phyloP scores from a whole-genome alignment of 352 stramenopile genomes.

The Phytophthora crassamura region DNA sequence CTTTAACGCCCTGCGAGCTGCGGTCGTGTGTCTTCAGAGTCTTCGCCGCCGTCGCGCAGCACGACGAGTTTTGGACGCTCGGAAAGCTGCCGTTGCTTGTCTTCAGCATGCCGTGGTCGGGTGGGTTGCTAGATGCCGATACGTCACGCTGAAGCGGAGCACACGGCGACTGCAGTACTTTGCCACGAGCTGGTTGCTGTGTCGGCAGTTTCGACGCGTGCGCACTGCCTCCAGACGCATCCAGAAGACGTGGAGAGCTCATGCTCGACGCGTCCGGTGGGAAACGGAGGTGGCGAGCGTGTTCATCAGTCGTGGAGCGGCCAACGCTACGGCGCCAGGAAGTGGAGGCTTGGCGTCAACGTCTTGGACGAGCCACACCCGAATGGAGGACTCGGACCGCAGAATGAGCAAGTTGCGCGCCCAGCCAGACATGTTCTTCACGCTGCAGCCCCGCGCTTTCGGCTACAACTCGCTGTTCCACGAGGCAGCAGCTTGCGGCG shows the following conservation, averaged over 20 bases:
- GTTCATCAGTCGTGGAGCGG: conserved; percentile 39
- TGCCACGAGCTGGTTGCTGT: conserved; percentile 63
- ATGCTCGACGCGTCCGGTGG: conserved; percentile 52
- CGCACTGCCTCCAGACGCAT: conserved; percentile 39
- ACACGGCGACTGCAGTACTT: conserved; percentile 51
- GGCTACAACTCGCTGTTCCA: conserved; percentile 81
- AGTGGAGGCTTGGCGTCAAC: conserved; percentile 13
- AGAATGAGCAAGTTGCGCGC: conserved; percentile 61
- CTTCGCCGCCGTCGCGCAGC: conserved; percentile 47
- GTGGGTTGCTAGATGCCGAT: conserved; percentile 55
- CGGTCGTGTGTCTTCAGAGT: conserved; percentile 56
- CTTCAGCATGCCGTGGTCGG: conserved; percentile 63
- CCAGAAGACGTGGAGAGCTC: conserved; percentile 50
- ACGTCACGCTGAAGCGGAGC: conserved; percentile 42
- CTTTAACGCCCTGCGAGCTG: conserved; percentile 35
- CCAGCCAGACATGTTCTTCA: conserved; percentile 56
- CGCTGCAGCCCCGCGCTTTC: conserved; percentile 54
- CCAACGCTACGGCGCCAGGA: conserved; percentile 13
- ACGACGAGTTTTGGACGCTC: conserved; percentile 20
- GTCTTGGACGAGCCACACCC: conserved; percentile 56
- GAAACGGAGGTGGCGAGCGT: conserved; percentile 53
- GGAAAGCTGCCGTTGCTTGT: conserved; percentile 37
- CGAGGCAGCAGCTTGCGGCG: conserved; percentile 61
- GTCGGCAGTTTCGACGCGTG: conserved; percentile 47
- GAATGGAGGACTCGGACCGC: conserved; percentile 76